Evolutionary conservation across 164 flowering plant species (phyloP).

Genomic region (Magnolia officinalis): DNA sequence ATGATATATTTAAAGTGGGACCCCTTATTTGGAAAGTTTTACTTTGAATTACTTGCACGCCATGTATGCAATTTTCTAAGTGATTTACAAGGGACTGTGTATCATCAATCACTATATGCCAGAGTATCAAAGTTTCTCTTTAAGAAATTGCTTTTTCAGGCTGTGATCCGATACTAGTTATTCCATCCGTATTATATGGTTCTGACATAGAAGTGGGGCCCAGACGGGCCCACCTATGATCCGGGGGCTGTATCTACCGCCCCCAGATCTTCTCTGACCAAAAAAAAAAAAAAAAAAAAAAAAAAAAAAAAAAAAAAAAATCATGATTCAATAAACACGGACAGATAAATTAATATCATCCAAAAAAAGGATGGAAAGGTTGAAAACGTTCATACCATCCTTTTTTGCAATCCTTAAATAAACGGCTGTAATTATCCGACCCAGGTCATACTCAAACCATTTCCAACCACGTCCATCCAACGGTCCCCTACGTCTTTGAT

Average conservation of each 20-base stretch:
- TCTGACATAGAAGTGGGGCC: background rate
- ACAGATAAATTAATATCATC: background rate
- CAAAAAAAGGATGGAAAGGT: background rate
- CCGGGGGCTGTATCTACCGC: background rate
- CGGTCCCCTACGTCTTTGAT: no score
- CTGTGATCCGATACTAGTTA: background rate
- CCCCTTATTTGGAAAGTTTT: no score
- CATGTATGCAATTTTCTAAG: no score
- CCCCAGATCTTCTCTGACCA: background rate
- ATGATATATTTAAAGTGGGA: no score
- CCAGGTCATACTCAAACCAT: no score
- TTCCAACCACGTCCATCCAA: background rate
- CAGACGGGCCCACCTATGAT: background rate
- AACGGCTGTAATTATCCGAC: no score
- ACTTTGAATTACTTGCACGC: no score
- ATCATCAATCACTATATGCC: background rate
- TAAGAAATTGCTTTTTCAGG: background rate
- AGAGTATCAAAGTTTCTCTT: background rate
- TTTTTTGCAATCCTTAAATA: no score
- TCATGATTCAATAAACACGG: no score
- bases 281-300: no score
- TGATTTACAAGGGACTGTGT: background rate
- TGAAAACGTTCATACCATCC: no score
- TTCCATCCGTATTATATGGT: background rate
- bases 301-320: no score